These are phyloP conservation scores for Linnemannia hyalina DNA, from an alignment of 192 early-diverging fungal species.

Conservation along the genomic window DNA sequence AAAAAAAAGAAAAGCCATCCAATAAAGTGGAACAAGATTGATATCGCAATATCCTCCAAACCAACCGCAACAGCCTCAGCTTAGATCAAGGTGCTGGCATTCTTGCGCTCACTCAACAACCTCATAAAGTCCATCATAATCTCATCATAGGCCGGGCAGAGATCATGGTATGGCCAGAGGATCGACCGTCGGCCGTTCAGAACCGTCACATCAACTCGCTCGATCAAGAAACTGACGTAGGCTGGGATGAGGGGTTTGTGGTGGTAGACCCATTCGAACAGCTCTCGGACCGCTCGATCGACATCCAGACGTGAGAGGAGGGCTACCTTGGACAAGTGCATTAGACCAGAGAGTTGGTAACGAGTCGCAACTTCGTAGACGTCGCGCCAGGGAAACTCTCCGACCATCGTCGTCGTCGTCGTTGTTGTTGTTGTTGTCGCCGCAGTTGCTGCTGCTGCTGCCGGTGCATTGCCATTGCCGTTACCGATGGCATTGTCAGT, in stretches of 20 bases:
- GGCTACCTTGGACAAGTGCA: slow-evolving; percentile 23
- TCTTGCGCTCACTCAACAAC: slow-evolving; percentile 31
- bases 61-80: not conserved
- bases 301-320: slow-evolving; percentile 21
- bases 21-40: too few species aligned
- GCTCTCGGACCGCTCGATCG: slow-evolving; percentile 17
- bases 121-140: slow-evolving; percentile 30
- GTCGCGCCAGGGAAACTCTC: slow-evolving; percentile 39
- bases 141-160: slow-evolving; percentile 29
- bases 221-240: slow-evolving; percentile 39
- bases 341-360: slow-evolving; percentile 30
- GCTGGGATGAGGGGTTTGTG: slow-evolving; percentile 24
- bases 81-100: slow-evolving; percentile 5
- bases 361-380: slow-evolving; percentile 17
- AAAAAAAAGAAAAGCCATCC: not conserved
- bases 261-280: slow-evolving; percentile 46
- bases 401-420: not conserved
- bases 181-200: slow-evolving; percentile 4
- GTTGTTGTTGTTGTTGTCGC: not conserved
- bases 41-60: too few species aligned
- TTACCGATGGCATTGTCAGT: not conserved
- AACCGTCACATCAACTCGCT: slow-evolving; percentile 19
- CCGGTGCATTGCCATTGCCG: not conserved
- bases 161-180: slow-evolving; percentile 33
- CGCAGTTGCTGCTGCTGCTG: not conserved